phyloP scores from a whole-genome alignment of 176 grass and related monocot species.

The Rhipidocladum racemiflorum region DNA sequence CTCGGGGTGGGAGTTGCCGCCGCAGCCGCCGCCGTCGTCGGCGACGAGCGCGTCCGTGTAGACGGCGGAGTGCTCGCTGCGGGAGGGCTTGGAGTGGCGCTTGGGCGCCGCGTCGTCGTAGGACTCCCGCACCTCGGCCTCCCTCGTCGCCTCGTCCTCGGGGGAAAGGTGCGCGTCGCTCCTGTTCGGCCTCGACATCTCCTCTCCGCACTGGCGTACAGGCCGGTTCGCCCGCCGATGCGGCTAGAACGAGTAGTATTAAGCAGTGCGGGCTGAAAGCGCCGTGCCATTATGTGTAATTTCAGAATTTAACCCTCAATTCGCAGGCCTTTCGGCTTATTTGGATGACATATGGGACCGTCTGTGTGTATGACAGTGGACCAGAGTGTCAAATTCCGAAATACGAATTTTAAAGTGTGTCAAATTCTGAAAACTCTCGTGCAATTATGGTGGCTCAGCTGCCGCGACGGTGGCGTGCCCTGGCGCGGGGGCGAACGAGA shows the following conservation, averaged over 20 bases:
- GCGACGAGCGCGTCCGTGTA: conserved; percentile 50
- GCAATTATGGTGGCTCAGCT: conserved; percentile 32
- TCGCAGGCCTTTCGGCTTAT: no score
- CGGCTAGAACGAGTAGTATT: neutral
- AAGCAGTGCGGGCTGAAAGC: neutral
- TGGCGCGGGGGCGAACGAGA: neutral
- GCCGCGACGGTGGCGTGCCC: conserved; percentile 6
- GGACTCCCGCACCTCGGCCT: conserved; percentile 56
- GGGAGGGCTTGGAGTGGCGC: conserved; percentile 84
- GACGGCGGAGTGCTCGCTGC: conserved; percentile 59
- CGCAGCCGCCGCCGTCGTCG: neutral
- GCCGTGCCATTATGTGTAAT: conserved; percentile 42
- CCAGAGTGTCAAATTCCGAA: no score
- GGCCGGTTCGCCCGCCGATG: neutral
- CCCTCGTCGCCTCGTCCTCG: conserved; percentile 52
- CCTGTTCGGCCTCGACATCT: conserved; percentile 57
- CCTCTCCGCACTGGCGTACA: neutral
- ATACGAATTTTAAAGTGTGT: no score
- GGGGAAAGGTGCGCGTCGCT: conserved; percentile 61
- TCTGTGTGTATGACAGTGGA: no score
- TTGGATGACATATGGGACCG: no score
- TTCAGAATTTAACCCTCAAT: no score
- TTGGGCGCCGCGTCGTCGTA: conserved; percentile 62
- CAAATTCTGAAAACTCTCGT: no score
- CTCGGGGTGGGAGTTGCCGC: conserved; percentile 47